Base-by-base conservation (phyloP, 495 filamentous ascomycete species). In the Lasiosphaeris hirsuta region DNA sequence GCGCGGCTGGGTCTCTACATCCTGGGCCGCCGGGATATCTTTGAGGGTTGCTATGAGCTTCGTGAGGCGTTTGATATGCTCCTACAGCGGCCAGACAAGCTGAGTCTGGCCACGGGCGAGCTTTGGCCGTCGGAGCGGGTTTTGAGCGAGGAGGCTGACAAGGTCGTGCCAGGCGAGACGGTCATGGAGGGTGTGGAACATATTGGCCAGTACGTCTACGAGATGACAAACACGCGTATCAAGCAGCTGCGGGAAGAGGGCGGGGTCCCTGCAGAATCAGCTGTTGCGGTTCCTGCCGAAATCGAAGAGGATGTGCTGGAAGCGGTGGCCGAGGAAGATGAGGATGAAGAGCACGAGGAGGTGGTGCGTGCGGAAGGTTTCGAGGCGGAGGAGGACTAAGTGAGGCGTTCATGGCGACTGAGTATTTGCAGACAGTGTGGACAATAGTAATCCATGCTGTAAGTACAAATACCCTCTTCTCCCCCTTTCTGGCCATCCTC, bases 141-240 rank as follows among this genome's bases (percentile, higher is more conserved):
- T 30, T 68, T 87, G 34, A 74, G 75, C 11, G 81, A 83, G 13
- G 77, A 84, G n/a, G 77, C 82, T 10, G 82, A 81, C 50, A 79
- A 75, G 19, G 64, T 69, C 10, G 69, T 79, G 10, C 70, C 69
- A 4, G 77, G 74, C 4, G 73, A 81, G 67, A 71, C 78, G 51
- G 79, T 83, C 7, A 97, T 98, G 90, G 89, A 90, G 64, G 84
- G 89, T 34, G 84, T 97, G 7, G 94, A 97, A 74, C 94, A 98
- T 78, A 73, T 98, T 37, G 95, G 94, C 5, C 89, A 96, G 74
- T 97, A 96, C 74, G 94, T 98, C 18, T 96, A 85, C 73, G 90
- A 98, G 74, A 97, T 98, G 90, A 93, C 92, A 10, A 79, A 86
- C 63, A 89, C 92, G 17, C 94, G 89, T 70, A 73, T 96, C 7